phyloP scores from a whole-genome alignment of 2,329 filamentous ascomycete species.

The Epichloe glyceriae region DNA sequence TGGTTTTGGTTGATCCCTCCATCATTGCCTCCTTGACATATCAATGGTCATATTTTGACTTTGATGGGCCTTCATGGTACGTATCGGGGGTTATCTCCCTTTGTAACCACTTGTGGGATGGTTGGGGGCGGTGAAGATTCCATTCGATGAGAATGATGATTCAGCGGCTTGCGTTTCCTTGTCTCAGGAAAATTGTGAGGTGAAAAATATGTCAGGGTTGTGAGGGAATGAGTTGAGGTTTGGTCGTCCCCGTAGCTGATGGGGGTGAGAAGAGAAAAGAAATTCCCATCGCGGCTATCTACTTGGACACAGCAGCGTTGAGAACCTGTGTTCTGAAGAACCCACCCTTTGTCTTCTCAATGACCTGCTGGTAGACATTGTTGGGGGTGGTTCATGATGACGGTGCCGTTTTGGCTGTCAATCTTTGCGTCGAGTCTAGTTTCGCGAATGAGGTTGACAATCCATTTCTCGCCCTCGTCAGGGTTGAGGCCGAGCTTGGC shows the following conservation, averaged over 20 bases:
- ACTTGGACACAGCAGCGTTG: constrained; percentile 50
- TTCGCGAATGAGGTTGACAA: constrained; percentile 97
- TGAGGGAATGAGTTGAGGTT: not conserved
- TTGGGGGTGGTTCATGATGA: constrained; percentile 99
- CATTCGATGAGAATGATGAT: not conserved
- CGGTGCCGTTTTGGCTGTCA: constrained; percentile 96
- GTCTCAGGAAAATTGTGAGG: not conserved
- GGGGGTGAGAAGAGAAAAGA: not conserved
- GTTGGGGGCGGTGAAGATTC: no score
- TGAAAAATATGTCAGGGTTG: not conserved
- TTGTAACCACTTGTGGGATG: no score
- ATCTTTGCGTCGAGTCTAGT: constrained; percentile 98
- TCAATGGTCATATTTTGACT: no score
- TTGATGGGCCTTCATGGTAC: no score
- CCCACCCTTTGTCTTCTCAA: constrained; percentile 95
- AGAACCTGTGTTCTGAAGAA: constrained; percentile 98
- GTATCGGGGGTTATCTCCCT: no score
- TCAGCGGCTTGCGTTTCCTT: not conserved
- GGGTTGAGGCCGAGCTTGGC: constrained; percentile 80
- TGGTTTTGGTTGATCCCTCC: not conserved
- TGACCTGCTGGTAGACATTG: constrained; percentile 98
- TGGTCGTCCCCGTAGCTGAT: not conserved
- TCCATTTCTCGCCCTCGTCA: constrained; percentile 99
- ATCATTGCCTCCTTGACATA: not conserved
- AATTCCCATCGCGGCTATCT: constrained; percentile 10